phyloP scores from a whole-genome alignment of 148 eudicot genomes.

The Dysphania ambrosioides region DNA sequence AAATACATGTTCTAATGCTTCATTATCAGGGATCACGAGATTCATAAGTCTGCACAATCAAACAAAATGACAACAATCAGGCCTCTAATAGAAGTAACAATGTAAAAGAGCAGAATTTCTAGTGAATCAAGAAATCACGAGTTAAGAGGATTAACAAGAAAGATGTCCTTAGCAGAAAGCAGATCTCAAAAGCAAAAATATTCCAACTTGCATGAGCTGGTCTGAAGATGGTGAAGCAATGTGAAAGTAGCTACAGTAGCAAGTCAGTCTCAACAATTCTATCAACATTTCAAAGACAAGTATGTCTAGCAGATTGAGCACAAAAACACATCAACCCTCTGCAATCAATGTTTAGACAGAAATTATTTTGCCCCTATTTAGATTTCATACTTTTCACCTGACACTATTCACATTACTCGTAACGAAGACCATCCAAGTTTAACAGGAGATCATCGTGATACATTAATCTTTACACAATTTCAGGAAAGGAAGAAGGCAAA shows the following conservation, averaged over 20 bases:
- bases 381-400: not conserved
- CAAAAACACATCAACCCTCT: not conserved
- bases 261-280: not conserved
- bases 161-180: no score
- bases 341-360: not conserved
- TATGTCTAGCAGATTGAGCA: not conserved
- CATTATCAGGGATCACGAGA: conserved; percentile 30
- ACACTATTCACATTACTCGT: not conserved
- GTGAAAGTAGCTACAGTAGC: not conserved
- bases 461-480: no score
- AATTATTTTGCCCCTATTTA: not conserved
- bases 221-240: not conserved
- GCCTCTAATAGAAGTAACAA: not conserved
- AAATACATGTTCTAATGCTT: conserved; percentile 27
- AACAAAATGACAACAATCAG: not conserved
- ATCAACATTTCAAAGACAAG: not conserved
- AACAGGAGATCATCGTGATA: not conserved
- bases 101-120: not conserved
- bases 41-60: conserved; percentile 50
- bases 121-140: no score
- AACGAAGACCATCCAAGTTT: not conserved
- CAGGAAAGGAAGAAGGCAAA: no score
- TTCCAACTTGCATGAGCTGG: conserved; percentile 1
- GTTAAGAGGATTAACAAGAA: no score
- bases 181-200: no score